phyloP scores from a whole-genome alignment of 495 filamentous ascomycete species.

The Poronia punctata region DNA sequence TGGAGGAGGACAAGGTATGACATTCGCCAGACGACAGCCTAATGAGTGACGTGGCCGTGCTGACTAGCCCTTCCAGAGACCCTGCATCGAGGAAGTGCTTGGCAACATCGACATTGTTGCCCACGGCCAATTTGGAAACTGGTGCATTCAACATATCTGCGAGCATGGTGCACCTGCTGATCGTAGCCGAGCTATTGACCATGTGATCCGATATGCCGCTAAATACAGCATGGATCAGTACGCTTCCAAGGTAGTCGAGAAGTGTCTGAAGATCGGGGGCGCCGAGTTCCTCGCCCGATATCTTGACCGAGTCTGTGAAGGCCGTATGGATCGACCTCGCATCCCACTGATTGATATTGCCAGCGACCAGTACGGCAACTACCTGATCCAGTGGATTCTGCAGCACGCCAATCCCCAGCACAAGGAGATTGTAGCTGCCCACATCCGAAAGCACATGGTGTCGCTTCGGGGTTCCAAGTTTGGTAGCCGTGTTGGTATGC shows the following conservation, averaged over 20 bases:
- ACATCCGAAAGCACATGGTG: constrained; percentile 99
- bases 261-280: constrained; percentile 95
- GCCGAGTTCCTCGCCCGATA: constrained; percentile 87
- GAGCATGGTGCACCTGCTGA: constrained; percentile 91
- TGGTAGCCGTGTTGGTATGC: constrained; percentile 95
- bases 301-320: constrained; percentile 87
- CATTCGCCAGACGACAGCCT: background rate
- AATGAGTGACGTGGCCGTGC: constrained; percentile 16
- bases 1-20: constrained; percentile 93
- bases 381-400: constrained; percentile 93
- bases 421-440: constrained; percentile 83
- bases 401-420: constrained; percentile 80
- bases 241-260: constrained; percentile 97
- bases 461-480: constrained; percentile 97
- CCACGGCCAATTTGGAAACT: constrained; percentile 98
- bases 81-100: constrained; percentile 93
- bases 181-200: constrained; percentile 87
- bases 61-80: constrained; percentile 58
- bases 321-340: constrained; percentile 80
- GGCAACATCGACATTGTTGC: constrained; percentile 90
- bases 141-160: constrained; percentile 99
- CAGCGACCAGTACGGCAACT: constrained; percentile 98
- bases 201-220: constrained; percentile 83
- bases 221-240: constrained; percentile 99
- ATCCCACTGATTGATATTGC: constrained; percentile 98